Percentiles rank a stretch among this genome's conserved stretches.
Conservation (phyloP, 768 basidiomycete genomes). For the Agrocybe praecox region DNA sequence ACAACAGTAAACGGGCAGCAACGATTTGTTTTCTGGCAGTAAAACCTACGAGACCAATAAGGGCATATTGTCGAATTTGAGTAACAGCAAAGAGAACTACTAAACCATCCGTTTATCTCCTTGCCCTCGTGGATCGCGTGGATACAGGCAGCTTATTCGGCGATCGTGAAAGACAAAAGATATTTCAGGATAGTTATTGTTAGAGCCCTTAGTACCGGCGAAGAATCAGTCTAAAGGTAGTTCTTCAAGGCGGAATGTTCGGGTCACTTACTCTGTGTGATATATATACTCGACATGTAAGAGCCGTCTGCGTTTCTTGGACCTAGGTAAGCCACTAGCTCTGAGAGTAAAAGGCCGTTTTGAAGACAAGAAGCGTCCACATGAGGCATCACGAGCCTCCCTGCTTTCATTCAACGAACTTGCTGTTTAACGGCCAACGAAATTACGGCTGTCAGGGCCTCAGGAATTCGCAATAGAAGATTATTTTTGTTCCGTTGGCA, state of each 20-base stretch:
- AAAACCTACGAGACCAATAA: neutral
- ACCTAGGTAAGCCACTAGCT: neutral
- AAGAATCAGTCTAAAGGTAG: neutral
- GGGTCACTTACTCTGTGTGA: neutral
- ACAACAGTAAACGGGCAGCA: neutral
- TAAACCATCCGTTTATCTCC: neutral
- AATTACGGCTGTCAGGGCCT: no score
- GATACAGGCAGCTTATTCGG: neutral
- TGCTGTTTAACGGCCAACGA: no score
- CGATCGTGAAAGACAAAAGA: neutral
- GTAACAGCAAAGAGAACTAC: neutral
- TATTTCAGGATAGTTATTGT: neutral
- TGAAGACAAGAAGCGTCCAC: neutral
- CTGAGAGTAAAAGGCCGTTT: constrained; percentile 6
- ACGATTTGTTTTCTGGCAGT: no score
- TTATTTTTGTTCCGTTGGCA: neutral
- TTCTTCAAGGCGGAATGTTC: neutral
- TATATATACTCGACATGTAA: constrained; percentile 5
- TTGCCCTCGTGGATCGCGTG: neutral
- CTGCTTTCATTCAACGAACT: neutral
- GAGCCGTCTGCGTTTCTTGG: neutral
- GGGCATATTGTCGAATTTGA: neutral
- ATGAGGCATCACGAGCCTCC: neutral
- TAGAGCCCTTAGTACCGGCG: neutral
- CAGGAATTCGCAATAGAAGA: neutral